Percentiles rank a stretch among this genome's conserved stretches.
These are phyloP conservation scores for Cicer yamashitae DNA, from an alignment of 306 rosid species.

Conservation along the genomic window DNA sequence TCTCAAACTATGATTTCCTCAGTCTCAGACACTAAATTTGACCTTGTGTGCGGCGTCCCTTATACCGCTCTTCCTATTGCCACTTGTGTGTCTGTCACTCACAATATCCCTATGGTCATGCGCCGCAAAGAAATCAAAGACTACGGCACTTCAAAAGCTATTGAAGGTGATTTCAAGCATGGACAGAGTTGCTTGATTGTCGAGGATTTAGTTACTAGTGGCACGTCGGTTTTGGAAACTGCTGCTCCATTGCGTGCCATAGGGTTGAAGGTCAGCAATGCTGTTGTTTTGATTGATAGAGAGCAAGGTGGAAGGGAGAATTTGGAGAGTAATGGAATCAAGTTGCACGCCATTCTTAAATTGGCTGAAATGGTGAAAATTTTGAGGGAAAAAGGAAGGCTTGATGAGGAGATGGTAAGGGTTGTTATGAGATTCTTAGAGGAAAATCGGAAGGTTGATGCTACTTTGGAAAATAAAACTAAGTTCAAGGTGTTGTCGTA, in stretches of 20 bases:
- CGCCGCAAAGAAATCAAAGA: slow-evolving; percentile 92
- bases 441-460: slow-evolving; percentile 71
- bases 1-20: slow-evolving; percentile 76
- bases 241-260: slow-evolving; percentile 77
- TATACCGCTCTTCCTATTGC: slow-evolving; percentile 93
- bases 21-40: slow-evolving; percentile 62
- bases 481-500: slow-evolving; percentile 55
- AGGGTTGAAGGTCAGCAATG: slow-evolving; percentile 75
- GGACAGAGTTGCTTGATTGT: slow-evolving; percentile 74
- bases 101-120: slow-evolving; percentile 82
- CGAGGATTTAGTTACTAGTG: slow-evolving; percentile 91
- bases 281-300: slow-evolving; percentile 82
- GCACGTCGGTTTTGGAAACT: slow-evolving; percentile 82
- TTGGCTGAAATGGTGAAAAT: slow-evolving; percentile 85
- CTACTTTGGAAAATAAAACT: slow-evolving; percentile 50
- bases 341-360: slow-evolving; percentile 66
- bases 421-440: slow-evolving; percentile 69
- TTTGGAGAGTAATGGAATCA: slow-evolving; percentile 75
- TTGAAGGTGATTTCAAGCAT: slow-evolving; percentile 65
- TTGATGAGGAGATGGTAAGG: slow-evolving; percentile 64
- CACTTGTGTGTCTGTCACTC: slow-evolving; percentile 64
- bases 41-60: slow-evolving; percentile 89
- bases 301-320: slow-evolving; percentile 94
- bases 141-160: slow-evolving; percentile 83
- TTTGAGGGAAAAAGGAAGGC: slow-evolving; percentile 73